A percentile compares a stretch with the other conserved stretches of the same genome.
These are phyloP conservation scores for Colletotrichum musicola DNA, from an alignment of 2,329 filamentous ascomycete species.

Conservation along the genomic window DNA sequence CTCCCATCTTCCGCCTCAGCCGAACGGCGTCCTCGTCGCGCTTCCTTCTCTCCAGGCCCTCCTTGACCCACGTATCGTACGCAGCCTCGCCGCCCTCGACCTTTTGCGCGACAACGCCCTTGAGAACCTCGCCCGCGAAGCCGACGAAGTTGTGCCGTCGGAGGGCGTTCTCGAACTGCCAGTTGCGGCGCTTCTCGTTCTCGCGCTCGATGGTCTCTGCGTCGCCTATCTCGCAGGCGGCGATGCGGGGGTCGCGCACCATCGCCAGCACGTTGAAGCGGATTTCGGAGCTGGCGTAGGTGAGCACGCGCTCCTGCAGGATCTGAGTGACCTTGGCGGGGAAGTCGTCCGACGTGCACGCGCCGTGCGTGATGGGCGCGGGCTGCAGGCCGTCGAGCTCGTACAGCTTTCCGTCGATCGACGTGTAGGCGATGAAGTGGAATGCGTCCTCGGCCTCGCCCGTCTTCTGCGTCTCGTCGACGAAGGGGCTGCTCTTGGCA, in stretches of 20 bases:
- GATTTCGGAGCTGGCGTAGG: conserved; percentile 90
- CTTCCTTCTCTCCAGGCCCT: conserved; percentile 70
- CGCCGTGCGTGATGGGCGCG: conserved; percentile 89
- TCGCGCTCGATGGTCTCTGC: conserved; percentile 81
- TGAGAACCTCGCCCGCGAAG: conserved; percentile 90
- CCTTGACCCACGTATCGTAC: conserved; percentile 80
- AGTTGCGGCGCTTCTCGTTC: conserved; percentile 84
- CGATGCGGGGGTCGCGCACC: conserved; percentile 83
- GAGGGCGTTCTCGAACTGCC: conserved; percentile 96
- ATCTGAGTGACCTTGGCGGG: conserved; percentile 87
- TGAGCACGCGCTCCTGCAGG: conserved; percentile 82
- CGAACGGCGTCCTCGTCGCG: conserved; percentile 40
- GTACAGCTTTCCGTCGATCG: conserved; percentile 83
- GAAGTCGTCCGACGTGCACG: conserved; percentile 78
- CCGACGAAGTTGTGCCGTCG: conserved; percentile 95
- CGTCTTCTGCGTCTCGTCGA: conserved; percentile 85
- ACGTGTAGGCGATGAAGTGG: conserved; percentile 97
- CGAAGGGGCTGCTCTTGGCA: conserved; percentile 88
- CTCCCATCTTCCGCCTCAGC: conserved; percentile 39
- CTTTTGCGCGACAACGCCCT: conserved; percentile 84
- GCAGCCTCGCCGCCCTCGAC: conserved; percentile 72
- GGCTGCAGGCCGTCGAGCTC: conserved; percentile 96
- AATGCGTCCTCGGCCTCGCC: conserved; percentile 88
- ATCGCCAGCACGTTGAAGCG: conserved; percentile 96
- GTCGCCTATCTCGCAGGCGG: conserved; percentile 86